Evolutionary conservation across 371 early-diverging fungal genomes (phyloP).

Genomic region (Mortierella sp.): DNA sequence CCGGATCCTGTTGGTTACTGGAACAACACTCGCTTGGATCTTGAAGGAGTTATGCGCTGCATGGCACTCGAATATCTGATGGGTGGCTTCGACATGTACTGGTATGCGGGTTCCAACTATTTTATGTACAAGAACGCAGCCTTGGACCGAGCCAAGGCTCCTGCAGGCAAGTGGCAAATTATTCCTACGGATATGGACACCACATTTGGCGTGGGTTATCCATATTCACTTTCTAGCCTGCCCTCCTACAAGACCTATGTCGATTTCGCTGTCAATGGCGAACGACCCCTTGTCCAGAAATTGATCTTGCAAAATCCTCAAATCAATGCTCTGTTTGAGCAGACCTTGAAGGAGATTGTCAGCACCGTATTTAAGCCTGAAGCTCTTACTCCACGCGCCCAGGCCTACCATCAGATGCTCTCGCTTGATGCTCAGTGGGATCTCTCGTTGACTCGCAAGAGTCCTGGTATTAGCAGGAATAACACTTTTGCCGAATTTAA

Average conservation of each 20-base stretch:
- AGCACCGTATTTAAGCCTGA: conserved; percentile 69
- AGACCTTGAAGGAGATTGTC: conserved; percentile 64
- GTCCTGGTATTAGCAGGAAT: conserved; percentile 58
- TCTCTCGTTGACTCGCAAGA: conserved; percentile 52
- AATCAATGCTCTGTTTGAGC: conserved; percentile 61
- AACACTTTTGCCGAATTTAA: conserved; percentile 60
- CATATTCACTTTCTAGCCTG: conserved; percentile 7
- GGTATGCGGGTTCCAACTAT: conserved; percentile 46
- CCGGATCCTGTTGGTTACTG: conserved; percentile 33
- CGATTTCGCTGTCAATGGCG: conserved; percentile 15
- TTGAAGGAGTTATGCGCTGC: conserved; percentile 38
- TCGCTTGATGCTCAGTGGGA: conserved; percentile 66
- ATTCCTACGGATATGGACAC: conserved; percentile 46
- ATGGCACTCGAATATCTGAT: conserved; percentile 53
- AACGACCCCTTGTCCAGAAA: conserved; percentile 39
- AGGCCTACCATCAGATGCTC: conserved; percentile 65
- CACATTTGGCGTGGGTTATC: conserved; percentile 39
- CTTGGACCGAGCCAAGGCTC: no score
- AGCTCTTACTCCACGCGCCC: conserved; percentile 60
- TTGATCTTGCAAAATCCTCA: conserved; percentile 39
- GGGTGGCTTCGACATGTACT: conserved; percentile 44
- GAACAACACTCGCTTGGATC: conserved; percentile 38
- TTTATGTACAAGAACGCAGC: conserved; percentile 57
- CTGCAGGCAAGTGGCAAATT: conserved; percentile 47
- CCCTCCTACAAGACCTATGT: conserved; percentile 26